These are phyloP conservation scores for Porcisia deanei DNA, from an alignment of 208 protist species.

Conservation along the genomic window DNA sequence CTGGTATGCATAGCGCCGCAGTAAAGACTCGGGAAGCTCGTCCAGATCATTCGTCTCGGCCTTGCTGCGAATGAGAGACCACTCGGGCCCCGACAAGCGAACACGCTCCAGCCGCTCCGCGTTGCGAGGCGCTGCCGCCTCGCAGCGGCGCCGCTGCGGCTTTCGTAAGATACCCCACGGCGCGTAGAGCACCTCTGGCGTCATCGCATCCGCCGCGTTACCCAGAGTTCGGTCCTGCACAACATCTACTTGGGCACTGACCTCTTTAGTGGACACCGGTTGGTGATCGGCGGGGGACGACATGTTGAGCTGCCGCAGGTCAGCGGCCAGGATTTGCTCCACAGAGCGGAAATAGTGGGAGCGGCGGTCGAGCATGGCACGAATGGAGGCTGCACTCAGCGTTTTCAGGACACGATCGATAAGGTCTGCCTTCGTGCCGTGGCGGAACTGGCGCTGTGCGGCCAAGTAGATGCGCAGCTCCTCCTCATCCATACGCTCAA, in stretches of 20 bases:
- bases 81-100: conserved; percentile 58
- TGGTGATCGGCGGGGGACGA: background rate
- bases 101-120: conserved; percentile 68
- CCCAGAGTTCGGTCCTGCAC: conserved; percentile 49
- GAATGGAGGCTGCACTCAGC: conserved; percentile 58
- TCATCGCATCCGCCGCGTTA: conserved; percentile 38
- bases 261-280: background rate
- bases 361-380: conserved; percentile 79
- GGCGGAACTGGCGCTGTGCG: conserved; percentile 79
- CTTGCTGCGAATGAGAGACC: conserved; percentile 64
- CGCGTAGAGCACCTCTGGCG: conserved; percentile 73
- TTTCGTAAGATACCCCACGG: conserved; percentile 89
- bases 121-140: conserved; percentile 19
- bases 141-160: conserved; percentile 40
- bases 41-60: conserved; percentile 71
- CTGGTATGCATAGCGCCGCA: conserved; percentile 87
- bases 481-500: conserved; percentile 78
- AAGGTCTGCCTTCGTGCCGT: conserved; percentile 73
- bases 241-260: background rate
- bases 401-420: conserved; percentile 68
- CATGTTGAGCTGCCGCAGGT: conserved; percentile 56
- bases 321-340: conserved; percentile 67
- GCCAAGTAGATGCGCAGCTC: conserved; percentile 91
- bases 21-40: conserved; percentile 77
- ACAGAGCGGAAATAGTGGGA: conserved; percentile 89